These are phyloP conservation scores for Phylloporus rhodoxanthus DNA, from an alignment of 768 basidiomycete genomes.

Conservation along the genomic window DNA sequence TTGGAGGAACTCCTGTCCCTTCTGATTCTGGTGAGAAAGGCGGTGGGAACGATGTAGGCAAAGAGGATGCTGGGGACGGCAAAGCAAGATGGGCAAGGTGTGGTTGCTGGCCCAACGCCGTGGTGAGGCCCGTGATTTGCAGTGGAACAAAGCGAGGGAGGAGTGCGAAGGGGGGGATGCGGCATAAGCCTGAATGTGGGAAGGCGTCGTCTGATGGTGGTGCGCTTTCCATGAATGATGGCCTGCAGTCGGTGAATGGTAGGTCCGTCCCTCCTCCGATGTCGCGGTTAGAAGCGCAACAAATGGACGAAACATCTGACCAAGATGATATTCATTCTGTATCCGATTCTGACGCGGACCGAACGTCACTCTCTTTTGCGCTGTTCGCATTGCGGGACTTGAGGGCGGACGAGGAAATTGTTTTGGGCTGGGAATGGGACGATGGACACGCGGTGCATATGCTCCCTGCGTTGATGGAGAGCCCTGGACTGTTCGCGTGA, in stretches of 20 bases:
- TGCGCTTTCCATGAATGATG: not conserved
- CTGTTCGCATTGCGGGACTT: slow-evolving; percentile 77
- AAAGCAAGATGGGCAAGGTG: slow-evolving; percentile 52
- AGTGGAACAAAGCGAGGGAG: slow-evolving; percentile 15
- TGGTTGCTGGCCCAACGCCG: slow-evolving; percentile 50
- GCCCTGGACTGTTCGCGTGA: slow-evolving; percentile 54
- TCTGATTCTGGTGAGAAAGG: slow-evolving; percentile 18
- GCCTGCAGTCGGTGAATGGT: slow-evolving; percentile 9
- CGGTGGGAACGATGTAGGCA: not conserved
- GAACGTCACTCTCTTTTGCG: slow-evolving; percentile 57
- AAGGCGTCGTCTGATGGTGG: slow-evolving; percentile 3
- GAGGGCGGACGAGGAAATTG: slow-evolving; percentile 75
- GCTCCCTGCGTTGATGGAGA: slow-evolving; percentile 60
- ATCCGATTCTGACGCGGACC: slow-evolving; percentile 22
- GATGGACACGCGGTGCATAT: slow-evolving; percentile 81
- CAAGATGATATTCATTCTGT: slow-evolving; percentile 13
- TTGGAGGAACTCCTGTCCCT: slow-evolving; percentile 42
- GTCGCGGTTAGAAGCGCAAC: slow-evolving; percentile 8
- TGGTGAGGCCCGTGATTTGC: slow-evolving; percentile 41
- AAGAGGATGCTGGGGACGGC: slow-evolving; percentile 36
- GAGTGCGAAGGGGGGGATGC: slow-evolving; percentile 16
- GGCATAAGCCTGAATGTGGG: slow-evolving; percentile 16
- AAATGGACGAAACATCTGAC: slow-evolving; percentile 13
- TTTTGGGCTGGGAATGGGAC: slow-evolving; percentile 96
- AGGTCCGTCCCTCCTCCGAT: slow-evolving; percentile 6